Percentiles rank a stretch among this genome's conserved stretches.
Evolutionary conservation across 306 rosid genomes (phyloP).

Genomic region (Begonia peltatifolia): DNA sequence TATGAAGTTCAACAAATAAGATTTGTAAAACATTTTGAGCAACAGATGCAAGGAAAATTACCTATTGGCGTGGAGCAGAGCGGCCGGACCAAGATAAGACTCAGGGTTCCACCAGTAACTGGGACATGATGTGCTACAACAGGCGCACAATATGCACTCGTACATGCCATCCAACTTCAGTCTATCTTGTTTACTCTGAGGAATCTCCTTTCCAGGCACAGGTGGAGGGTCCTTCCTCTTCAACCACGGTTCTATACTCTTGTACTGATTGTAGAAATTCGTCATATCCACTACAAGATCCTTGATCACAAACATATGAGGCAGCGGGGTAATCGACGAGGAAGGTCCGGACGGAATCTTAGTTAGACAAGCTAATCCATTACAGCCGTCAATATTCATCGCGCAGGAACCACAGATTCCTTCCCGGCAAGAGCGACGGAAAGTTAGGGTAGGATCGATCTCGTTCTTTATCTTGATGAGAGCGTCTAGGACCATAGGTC

Average conservation of each 20-base stretch:
- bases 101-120: constrained; percentile 99
- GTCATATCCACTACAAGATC: constrained; percentile 96
- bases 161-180: constrained; percentile 95
- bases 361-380: constrained; percentile 83
- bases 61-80: constrained; percentile 95
- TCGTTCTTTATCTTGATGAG: constrained; percentile 91
- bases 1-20: not conserved
- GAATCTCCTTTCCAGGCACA: constrained; percentile 52
- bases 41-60: constrained; percentile 9
- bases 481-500: constrained; percentile 96
- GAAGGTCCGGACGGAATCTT: constrained; percentile 34
- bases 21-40: not conserved
- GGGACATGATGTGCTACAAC: constrained; percentile 98
- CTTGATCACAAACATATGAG: constrained; percentile 91
- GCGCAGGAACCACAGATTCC: constrained; percentile 99
- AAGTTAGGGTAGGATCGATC: constrained; percentile 61
- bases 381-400: constrained; percentile 96
- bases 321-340: constrained; percentile 60
- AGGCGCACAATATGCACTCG: constrained; percentile 90
- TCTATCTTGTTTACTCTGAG: constrained; percentile 80
- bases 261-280: constrained; percentile 87
- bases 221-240: constrained; percentile 66
- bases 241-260: constrained; percentile 97
- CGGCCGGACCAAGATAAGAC: constrained; percentile 91
- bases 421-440: constrained; percentile 88